A percentile compares a stretch with the other conserved stretches of the same genome.
These are phyloP conservation scores for Boletus pseudo-olivaceus DNA, from an alignment of 768 basidiomycete genomes.

Conservation along the genomic window DNA sequence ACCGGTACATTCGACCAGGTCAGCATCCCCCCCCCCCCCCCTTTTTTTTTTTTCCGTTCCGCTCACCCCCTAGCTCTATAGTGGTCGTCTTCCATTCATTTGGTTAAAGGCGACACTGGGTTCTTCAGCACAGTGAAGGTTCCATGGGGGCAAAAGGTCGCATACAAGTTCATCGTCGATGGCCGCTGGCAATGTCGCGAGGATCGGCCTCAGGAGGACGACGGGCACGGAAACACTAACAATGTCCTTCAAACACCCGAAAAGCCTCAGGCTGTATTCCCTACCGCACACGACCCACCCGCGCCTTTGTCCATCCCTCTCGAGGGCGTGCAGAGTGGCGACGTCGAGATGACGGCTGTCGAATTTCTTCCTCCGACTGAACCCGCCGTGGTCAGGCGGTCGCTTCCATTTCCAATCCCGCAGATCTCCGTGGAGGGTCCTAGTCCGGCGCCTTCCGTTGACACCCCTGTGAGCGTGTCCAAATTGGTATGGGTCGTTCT, in stretches of 20 bases:
- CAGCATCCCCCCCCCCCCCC: conserved; percentile 21
- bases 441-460: conserved; percentile 23
- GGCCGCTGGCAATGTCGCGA: conserved; percentile 57
- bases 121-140: conserved; percentile 54
- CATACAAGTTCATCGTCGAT: conserved; percentile 82
- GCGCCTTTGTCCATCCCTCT: conserved; percentile 15
- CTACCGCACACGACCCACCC: neutral
- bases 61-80: conserved; percentile 22
- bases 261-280: conserved; percentile 30
- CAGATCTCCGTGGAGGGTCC: conserved; percentile 16
- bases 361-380: conserved; percentile 19
- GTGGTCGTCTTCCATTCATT: conserved; percentile 61
- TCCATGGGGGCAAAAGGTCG: conserved; percentile 59
- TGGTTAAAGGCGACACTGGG: conserved; percentile 49
- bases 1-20: conserved; percentile 82
- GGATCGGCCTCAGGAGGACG: conserved; percentile 56
- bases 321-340: neutral
- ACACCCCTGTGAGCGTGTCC: conserved; percentile 31
- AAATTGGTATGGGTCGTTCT: conserved; percentile 13
- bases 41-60: neutral
- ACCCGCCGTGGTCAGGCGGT: conserved; percentile 1
- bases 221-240: conserved; percentile 64
- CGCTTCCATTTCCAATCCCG: conserved; percentile 15
- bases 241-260: conserved; percentile 59
- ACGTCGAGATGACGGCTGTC: conserved; percentile 25